phyloP scores from a whole-genome alignment of 2,329 filamentous ascomycete genomes.

The Aspergillus awamori region DNA sequence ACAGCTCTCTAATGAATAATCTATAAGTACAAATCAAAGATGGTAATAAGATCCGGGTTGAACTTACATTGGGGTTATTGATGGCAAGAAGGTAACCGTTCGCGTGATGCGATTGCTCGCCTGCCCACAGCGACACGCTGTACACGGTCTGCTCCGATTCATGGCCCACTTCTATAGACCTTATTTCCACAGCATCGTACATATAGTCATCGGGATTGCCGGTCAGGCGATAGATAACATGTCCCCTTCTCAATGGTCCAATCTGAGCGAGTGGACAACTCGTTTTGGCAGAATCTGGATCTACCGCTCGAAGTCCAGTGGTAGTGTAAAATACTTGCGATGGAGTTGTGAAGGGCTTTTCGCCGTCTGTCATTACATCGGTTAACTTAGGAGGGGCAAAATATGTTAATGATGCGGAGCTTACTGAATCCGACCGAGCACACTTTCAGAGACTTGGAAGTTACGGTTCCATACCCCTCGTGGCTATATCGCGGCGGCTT shows the following conservation, averaged over 20 bases:
- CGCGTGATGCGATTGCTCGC: background rate
- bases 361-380: background rate
- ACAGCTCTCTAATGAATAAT: background rate
- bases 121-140: background rate
- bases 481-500: background rate
- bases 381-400: too few species aligned
- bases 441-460: background rate
- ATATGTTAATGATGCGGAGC: background rate
- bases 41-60: background rate
- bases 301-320: background rate
- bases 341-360: background rate
- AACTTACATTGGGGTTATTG: background rate
- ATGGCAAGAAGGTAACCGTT: background rate
- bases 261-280: background rate
- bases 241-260: background rate
- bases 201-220: accelerated
- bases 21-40: background rate
- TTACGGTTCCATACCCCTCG: background rate
- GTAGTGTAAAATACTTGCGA: background rate
- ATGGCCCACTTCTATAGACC: background rate
- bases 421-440: background rate
- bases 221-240: background rate
- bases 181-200: background rate
- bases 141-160: background rate
- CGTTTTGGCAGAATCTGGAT: background rate